Evolutionary conservation across 257 asterid genomes (phyloP).

Genomic region (Pogostemon cablin): DNA sequence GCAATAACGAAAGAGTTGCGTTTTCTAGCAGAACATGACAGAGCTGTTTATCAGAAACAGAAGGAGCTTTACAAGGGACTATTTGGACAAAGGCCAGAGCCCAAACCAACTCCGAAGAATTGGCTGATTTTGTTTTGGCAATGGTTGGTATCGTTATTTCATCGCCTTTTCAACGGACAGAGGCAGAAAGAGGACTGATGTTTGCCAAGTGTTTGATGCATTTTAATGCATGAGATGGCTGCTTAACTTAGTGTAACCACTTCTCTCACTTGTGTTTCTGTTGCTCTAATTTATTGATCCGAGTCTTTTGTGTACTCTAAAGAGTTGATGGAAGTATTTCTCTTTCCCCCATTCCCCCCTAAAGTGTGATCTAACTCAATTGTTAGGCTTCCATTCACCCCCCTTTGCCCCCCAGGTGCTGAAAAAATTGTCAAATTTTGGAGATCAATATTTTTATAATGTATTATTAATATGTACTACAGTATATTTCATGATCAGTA

Average conservation of each 20-base stretch:
- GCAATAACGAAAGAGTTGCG: constrained; percentile 72
- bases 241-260: constrained; percentile 11
- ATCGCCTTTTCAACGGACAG: constrained; percentile 55
- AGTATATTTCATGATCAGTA: too few relatives aligned
- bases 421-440: too few relatives aligned
- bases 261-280: constrained; percentile 3
- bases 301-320: background rate
- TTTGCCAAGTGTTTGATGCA: background rate
- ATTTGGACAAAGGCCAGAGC: constrained; percentile 69
- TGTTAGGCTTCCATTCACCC: too few relatives aligned
- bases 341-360: too few relatives aligned
- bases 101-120: constrained; percentile 53
- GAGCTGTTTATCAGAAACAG: constrained; percentile 84
- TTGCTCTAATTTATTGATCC: background rate
- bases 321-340: background rate
- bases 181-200: constrained; percentile 63
- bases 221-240: background rate
- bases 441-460: too few relatives aligned
- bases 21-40: constrained; percentile 76
- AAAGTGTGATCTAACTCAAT: too few relatives aligned
- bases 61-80: constrained; percentile 94
- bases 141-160: constrained; percentile 69
- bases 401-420: too few relatives aligned
- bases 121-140: constrained; percentile 65
- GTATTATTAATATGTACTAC: too few relatives aligned